A percentile compares a stretch with the other conserved stretches of the same genome.
These are phyloP conservation scores for Monosporascus sp. DNA, from an alignment of 2,329 filamentous ascomycete species.

Conservation along the genomic window DNA sequence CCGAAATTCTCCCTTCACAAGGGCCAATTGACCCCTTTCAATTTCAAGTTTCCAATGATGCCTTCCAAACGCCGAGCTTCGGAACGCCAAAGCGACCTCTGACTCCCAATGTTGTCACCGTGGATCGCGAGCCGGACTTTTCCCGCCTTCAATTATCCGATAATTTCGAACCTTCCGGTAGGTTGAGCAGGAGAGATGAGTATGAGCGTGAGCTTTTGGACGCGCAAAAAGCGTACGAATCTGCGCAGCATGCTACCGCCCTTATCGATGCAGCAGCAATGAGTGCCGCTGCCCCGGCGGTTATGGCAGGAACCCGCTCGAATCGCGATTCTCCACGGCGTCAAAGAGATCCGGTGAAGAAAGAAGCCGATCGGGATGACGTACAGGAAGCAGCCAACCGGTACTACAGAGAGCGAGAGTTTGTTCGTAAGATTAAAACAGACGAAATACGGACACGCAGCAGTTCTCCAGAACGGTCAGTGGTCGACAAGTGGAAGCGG, in stretches of 20 bases:
- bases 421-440: constrained; percentile 47
- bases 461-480: constrained; percentile 45
- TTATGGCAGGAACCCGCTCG: constrained; percentile 31
- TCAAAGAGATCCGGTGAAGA: constrained; percentile 42
- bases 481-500: constrained; percentile 49
- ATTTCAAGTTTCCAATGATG: constrained; percentile 49
- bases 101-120: constrained; percentile 46
- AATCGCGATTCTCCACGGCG: constrained; percentile 19
- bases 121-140: constrained; percentile 49
- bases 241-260: constrained; percentile 41
- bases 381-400: constrained; percentile 53
- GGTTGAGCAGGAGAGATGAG: constrained; percentile 45
- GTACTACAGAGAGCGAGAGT: constrained; percentile 49
- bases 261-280: constrained; percentile 43
- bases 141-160: constrained; percentile 23
- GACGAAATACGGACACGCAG: constrained; percentile 50
- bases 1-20: constrained; percentile 18
- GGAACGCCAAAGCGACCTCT: constrained; percentile 35
- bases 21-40: constrained; percentile 51
- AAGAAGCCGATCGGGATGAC: constrained; percentile 53
- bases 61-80: constrained; percentile 40
- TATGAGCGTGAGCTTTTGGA: constrained; percentile 43
- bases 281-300: constrained; percentile 39
- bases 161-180: constrained; percentile 25
- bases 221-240: constrained; percentile 38